These are phyloP conservation scores for Buddleja alternifolia DNA, from an alignment of 257 asterid genomes.

Conservation along the genomic window DNA sequence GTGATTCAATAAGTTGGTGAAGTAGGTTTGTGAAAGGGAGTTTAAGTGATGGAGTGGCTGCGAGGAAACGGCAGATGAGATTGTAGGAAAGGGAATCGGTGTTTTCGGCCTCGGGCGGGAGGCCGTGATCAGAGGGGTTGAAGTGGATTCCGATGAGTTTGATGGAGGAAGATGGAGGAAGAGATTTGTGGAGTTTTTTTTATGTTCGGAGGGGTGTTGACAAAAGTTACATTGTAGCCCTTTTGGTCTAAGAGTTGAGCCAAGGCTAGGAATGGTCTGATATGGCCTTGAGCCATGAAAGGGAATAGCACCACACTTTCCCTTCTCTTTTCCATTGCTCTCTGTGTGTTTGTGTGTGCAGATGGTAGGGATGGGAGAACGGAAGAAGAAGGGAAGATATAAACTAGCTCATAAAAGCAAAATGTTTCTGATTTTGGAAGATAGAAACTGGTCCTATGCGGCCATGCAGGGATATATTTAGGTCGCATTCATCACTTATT, in stretches of 20 bases:
- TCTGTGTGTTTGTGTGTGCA: too few species aligned
- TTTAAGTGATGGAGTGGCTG: constrained; percentile 40
- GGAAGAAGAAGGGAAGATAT: too few species aligned
- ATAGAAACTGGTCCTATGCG: too few species aligned
- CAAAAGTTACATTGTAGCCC: constrained; percentile 20
- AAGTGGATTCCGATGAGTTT: constrained; percentile 54
- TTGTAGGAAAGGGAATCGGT: constrained; percentile 49
- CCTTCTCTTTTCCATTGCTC: neutral
- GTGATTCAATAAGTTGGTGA: constrained; percentile 20
- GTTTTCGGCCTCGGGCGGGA: constrained; percentile 53
- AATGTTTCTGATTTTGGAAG: too few species aligned
- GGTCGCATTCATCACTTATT: too few species aligned
- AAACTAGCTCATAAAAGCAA: too few species aligned
- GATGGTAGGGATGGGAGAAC: too few species aligned
- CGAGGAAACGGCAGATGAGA: constrained; percentile 43
- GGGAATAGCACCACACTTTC: constrained; percentile 35
- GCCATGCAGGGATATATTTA: too few species aligned
- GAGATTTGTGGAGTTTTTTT: constrained; percentile 42
- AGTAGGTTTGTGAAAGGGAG: constrained; percentile 38
- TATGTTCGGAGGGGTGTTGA: constrained; percentile 49
- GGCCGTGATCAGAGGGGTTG: constrained; percentile 51
- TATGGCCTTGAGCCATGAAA: constrained; percentile 38
- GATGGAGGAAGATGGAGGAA: constrained; percentile 44
- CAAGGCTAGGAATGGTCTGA: constrained; percentile 32
- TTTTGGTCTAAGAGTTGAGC: constrained; percentile 17